phyloP scores from a whole-genome alignment of 306 rosid species.

The Quercus parvula region DNA sequence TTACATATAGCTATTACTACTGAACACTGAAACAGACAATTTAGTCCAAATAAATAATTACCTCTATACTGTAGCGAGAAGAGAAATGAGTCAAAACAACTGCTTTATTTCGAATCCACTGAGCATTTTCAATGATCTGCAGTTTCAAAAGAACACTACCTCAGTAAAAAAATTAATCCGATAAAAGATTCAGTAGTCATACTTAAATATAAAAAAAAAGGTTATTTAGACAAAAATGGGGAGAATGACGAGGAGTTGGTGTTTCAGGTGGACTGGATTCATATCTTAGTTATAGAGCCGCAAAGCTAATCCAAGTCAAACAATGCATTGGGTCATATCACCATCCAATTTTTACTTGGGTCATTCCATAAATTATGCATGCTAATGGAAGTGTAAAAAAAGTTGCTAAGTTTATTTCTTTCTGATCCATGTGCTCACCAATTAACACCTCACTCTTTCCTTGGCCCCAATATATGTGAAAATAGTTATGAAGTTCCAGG shows the following conservation, averaged over 20 bases:
- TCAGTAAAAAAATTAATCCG: constrained; percentile 1
- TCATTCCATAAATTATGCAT: background rate
- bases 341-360: background rate
- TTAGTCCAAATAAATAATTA: constrained; percentile 22
- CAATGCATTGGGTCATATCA: constrained; percentile 7
- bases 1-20: background rate
- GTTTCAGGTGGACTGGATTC: constrained; percentile 5
- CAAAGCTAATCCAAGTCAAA: background rate
- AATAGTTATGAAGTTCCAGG: background rate
- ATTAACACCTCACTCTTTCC: background rate
- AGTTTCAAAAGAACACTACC: constrained; percentile 9
- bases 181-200: constrained; percentile 9
- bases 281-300: background rate
- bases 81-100: constrained; percentile 93
- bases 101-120: constrained; percentile 92
- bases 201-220: background rate
- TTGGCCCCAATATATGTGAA: background rate
- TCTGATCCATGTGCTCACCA: background rate
- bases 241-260: background rate
- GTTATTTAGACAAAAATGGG: constrained; percentile 1
- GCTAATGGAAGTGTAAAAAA: background rate
- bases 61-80: constrained; percentile 85
- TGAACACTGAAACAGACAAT: background rate
- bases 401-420: background rate
- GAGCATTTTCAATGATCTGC: constrained; percentile 75